A percentile compares a stretch with the other conserved stretches of the same genome.
Conservation (phyloP, 371 early-diverging fungal genomes). For the Mortierella sp. region DNA sequence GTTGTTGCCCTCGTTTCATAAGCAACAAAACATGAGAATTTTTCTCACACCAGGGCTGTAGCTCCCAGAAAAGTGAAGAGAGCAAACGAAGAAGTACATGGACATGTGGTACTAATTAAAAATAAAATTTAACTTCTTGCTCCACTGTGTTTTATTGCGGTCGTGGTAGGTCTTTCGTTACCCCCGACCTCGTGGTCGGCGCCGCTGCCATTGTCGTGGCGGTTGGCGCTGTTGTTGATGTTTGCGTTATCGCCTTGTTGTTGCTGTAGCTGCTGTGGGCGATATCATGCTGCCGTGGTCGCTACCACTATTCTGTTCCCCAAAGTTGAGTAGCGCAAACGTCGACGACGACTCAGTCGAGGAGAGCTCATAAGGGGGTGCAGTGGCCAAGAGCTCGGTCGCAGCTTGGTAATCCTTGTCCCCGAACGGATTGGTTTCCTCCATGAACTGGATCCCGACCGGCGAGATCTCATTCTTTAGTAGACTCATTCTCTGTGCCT, state of each 20-base stretch:
- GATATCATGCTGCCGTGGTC: neutral
- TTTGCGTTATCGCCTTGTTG: neutral
- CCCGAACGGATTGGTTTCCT: neutral
- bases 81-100: no score
- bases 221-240: neutral
- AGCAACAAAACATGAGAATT: neutral
- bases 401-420: neutral
- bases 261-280: neutral
- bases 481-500: neutral
- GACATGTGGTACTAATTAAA: no score
- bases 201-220: neutral
- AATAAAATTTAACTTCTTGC: neutral
- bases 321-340: neutral
- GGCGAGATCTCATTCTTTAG: neutral
- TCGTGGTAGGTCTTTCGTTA: neutral
- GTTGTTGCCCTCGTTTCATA: no score
- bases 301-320: neutral
- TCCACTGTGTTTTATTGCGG: neutral
- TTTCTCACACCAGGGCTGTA: conserved; percentile 5
- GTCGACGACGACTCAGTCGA: neutral
- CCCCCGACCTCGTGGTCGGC: neutral
- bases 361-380: neutral
- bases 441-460: neutral
- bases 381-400: neutral
- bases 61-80: neutral